Percentiles rank a stretch among this genome's conserved stretches.
Conservation (phyloP, 352 stramenopile species). For the Blastocystis sp. region DNA sequence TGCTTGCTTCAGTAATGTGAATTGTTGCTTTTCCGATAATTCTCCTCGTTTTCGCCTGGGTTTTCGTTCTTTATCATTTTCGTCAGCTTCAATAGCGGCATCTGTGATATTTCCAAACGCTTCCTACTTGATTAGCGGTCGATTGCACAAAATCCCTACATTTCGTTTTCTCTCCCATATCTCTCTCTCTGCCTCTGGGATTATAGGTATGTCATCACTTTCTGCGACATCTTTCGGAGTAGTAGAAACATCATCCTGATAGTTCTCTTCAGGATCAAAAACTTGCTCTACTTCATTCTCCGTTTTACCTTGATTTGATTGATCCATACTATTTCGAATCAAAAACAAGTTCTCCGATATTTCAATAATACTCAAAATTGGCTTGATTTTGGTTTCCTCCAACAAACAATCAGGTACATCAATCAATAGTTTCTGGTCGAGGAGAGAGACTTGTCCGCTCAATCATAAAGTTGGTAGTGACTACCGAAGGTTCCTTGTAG, state of each 20-base stretch:
- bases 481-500: background rate
- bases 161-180: background rate
- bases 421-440: too few species aligned
- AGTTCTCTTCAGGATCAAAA: background rate
- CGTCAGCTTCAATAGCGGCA: constrained; percentile 5
- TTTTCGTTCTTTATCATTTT: background rate
- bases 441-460: background rate
- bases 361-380: too few species aligned
- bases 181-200: background rate
- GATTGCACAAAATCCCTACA: background rate
- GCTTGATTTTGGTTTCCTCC: too few species aligned
- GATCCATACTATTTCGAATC: too few species aligned
- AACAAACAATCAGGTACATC: too few species aligned
- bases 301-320: background rate
- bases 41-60: background rate
- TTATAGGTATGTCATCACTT: background rate
- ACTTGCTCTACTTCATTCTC: background rate
- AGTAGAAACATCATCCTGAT: background rate
- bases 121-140: background rate
- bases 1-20: background rate
- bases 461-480: background rate
- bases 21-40: constrained; percentile 16
- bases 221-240: background rate
- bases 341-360: too few species aligned
- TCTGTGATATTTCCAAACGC: constrained; percentile 17